Evolutionary conservation across 2,329 filamentous ascomycete genomes (phyloP), one percentile per base, ranked within the genome.

Genomic region (Colletotrichum tofieldiae): DNA sequence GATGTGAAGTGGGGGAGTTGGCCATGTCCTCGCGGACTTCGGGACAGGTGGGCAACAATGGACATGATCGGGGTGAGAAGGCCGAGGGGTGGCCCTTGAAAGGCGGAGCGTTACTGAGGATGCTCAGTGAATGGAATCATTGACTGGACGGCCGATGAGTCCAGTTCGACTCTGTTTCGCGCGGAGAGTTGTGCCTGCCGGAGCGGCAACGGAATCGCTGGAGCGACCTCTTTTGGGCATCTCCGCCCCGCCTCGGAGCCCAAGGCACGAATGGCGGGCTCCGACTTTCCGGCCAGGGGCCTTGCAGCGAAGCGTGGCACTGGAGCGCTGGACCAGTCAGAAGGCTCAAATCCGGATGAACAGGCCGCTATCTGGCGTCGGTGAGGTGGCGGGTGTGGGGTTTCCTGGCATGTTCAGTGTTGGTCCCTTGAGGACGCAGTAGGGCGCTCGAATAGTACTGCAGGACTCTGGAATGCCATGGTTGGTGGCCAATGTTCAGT

Each of bases 191-290:
- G 65, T 56, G 60, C 65, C 64, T 71, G 68, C 68, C 68, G 68
- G 64, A 47, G 54, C 55, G 62, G 62, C 60, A 29, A 65, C 16
- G 18, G 67, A 52, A 37, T 32, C 32, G 18, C 39, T 61, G 43
- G 64, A 55, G 35, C 41, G 26, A 63, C 41, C 72, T 65, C 56
- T 49, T 72, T 74, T 72, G 69, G 72, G 72, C 65, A 69, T 65
- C 69, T 72, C 72, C 72, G 72, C 72, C 60, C 68, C 68, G 68
- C 68, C 64, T 60, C 49, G 47, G 55, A 62, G 39, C 29, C 23
- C 41, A 54, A 60, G 4, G 26, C 12, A 16, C 14, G 35, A 23
- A 56, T 39, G 14, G 32, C 35, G 41, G 51, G 60, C 43, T 69
- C 68, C 68, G 68, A 65, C 67, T 51, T 43, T 55, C 41, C 39